These are phyloP conservation scores for Salix viminalis DNA, from an alignment of 345 rosid genomes.

Conservation along the genomic window DNA sequence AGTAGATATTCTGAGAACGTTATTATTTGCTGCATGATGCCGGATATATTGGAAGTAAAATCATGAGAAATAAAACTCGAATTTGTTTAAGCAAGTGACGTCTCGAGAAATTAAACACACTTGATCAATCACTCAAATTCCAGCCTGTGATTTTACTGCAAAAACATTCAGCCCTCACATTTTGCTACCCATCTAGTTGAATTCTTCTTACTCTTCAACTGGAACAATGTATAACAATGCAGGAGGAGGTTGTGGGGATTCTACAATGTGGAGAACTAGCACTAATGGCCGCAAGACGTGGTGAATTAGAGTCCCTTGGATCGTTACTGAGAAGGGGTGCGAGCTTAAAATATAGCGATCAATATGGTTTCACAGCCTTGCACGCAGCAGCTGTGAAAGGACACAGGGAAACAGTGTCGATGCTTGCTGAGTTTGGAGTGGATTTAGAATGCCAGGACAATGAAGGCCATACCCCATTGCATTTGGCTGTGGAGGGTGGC, in stretches of 20 bases:
- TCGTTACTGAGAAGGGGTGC: conserved; percentile 27
- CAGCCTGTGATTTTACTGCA: background rate
- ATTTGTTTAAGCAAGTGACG: too few relatives aligned
- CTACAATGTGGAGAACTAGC: conserved; percentile 34
- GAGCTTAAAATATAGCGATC: conserved; percentile 29
- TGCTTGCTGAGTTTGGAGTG: conserved; percentile 34
- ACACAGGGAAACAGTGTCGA: conserved; percentile 25
- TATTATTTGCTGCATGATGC: too few relatives aligned
- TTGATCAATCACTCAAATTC: too few relatives aligned
- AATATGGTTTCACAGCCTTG: conserved; percentile 42
- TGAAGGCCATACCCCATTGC: conserved; percentile 49
- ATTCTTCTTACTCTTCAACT: background rate
- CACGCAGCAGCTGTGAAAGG: conserved; percentile 55
- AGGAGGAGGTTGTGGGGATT: conserved; percentile 27
- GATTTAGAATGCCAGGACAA: conserved; percentile 37
- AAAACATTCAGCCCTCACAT: background rate
- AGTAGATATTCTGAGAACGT: too few relatives aligned
- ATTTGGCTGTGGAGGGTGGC: conserved; percentile 51
- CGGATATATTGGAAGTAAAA: background rate
- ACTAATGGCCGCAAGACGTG: conserved; percentile 47
- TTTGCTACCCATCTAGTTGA: background rate
- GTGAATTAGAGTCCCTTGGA: conserved; percentile 24
- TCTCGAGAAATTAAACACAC: background rate
- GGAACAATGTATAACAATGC: background rate
- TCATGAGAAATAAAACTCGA: too few relatives aligned